Evolutionary conservation across 176 grass and related monocot species (phyloP).

Genomic region (Eremochloa ophiuroides): DNA sequence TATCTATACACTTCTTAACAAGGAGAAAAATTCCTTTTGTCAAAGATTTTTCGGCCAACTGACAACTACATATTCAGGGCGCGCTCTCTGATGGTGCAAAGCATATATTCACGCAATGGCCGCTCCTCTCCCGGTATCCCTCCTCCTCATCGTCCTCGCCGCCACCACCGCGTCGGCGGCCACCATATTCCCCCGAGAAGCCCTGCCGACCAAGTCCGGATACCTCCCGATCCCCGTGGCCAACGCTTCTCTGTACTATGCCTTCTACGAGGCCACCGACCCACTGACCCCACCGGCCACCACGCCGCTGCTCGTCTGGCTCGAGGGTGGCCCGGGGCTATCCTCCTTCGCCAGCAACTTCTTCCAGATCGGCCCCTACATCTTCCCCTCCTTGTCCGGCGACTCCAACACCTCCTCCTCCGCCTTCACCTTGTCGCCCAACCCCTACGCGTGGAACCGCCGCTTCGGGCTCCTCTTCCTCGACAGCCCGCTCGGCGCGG

Average conservation of each 20-base stretch:
- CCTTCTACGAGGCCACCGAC: not conserved
- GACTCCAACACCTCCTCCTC: not conserved
- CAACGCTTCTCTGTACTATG: not conserved
- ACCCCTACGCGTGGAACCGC: slow-evolving; percentile 2
- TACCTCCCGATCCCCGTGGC: not conserved
- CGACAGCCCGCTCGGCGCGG: not conserved
- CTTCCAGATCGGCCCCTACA: not conserved
- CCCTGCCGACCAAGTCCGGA: not conserved
- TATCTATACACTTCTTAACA: too few relatives aligned
- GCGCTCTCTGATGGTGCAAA: too few relatives aligned
- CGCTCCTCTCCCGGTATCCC: not conserved
- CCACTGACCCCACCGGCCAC: not conserved
- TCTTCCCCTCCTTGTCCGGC: not conserved
- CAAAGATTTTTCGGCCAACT: too few relatives aligned
- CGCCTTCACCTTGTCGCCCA: not conserved
- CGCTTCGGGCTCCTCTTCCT: not conserved
- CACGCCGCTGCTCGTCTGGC: not conserved
- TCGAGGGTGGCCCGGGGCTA: not conserved
- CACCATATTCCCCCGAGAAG: not conserved
- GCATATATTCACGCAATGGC: not conserved
- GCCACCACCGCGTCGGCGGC: too few relatives aligned
- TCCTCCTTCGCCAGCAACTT: not conserved
- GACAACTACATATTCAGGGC: too few relatives aligned
- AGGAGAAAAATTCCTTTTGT: too few relatives aligned
- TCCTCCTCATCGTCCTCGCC: not conserved